phyloP scores from a whole-genome alignment of 2,329 filamentous ascomycete species.

The Xylariaceae sp. region DNA sequence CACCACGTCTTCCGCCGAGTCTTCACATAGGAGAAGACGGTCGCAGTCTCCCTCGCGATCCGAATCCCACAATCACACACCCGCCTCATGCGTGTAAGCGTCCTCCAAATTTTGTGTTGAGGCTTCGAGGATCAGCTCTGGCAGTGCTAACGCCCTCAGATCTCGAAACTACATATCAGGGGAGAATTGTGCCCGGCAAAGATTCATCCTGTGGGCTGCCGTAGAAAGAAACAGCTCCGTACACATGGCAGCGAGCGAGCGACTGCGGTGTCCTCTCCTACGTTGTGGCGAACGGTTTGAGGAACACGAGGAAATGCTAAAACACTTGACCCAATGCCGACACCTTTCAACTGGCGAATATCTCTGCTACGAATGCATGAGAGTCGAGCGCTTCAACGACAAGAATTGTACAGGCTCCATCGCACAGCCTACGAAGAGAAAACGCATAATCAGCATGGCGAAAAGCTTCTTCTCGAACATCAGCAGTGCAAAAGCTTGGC shows the following conservation, averaged over 20 bases:
- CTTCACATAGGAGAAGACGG: slow-evolving; percentile 21
- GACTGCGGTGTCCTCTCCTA: slow-evolving; percentile 47
- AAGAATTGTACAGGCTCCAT: slow-evolving; percentile 45
- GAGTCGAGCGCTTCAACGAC: slow-evolving; percentile 48
- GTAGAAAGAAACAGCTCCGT: slow-evolving; percentile 47
- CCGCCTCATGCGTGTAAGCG: slow-evolving; percentile 31
- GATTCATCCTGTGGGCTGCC: slow-evolving; percentile 53
- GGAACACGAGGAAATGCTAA: slow-evolving; percentile 50
- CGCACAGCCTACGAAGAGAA: slow-evolving; percentile 46
- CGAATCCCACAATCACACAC: slow-evolving; percentile 19
- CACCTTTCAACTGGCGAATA: slow-evolving; percentile 48
- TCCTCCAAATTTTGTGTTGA: slow-evolving; percentile 16
- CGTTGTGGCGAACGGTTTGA: slow-evolving; percentile 45
- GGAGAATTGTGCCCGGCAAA: slow-evolving; percentile 47
- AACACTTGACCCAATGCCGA: slow-evolving; percentile 45
- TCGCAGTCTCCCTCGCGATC: slow-evolving; percentile 27
- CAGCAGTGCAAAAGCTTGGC: slow-evolving; percentile 41
- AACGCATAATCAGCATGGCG: slow-evolving; percentile 47
- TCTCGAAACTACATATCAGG: slow-evolving; percentile 38
- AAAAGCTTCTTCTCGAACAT: slow-evolving; percentile 50
- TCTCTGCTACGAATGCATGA: slow-evolving; percentile 51
- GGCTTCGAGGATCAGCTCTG: slow-evolving; percentile 1
- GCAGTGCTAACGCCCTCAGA: slow-evolving; percentile 32
- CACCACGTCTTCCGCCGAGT: slow-evolving; percentile 13
- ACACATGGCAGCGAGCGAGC: slow-evolving; percentile 44